A percentile compares a stretch with the other conserved stretches of the same genome.
Evolutionary conservation across 257 asterid species (phyloP).

Genomic region (Nicotiana noctiflora): DNA sequence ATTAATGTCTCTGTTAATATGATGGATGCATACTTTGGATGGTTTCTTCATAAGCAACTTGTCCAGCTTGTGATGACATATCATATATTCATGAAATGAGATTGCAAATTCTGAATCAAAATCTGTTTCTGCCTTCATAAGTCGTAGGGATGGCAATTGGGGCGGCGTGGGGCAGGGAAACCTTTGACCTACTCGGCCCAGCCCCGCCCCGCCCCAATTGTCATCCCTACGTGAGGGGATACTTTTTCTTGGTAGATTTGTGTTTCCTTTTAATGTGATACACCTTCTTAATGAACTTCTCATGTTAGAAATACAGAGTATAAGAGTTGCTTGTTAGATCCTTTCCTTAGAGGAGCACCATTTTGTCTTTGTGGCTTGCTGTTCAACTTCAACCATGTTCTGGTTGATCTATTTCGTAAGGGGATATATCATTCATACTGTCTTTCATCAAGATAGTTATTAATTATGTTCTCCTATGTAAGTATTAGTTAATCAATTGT

Average conservation of each 20-base stretch:
- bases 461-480: background rate
- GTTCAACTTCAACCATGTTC: background rate
- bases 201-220: no score
- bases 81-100: background rate
- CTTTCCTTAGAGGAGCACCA: background rate
- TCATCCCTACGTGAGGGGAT: background rate
- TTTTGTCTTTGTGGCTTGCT: background rate
- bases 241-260: background rate
- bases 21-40: background rate
- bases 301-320: background rate
- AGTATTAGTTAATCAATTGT: background rate
- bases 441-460: background rate
- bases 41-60: background rate
- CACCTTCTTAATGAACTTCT: background rate
- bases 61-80: background rate
- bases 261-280: background rate
- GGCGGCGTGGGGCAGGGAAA: no score
- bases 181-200: no score
- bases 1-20: background rate
- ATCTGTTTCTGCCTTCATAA: background rate
- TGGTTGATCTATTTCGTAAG: background rate
- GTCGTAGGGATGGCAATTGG: no score
- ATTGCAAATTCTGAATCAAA: background rate
- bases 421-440: background rate
- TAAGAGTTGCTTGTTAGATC: background rate